Evolutionary conservation across 2,329 filamentous ascomycete genomes (phyloP), one percentile per base, ranked within the genome.

Genomic region (Cercospora sesami): DNA sequence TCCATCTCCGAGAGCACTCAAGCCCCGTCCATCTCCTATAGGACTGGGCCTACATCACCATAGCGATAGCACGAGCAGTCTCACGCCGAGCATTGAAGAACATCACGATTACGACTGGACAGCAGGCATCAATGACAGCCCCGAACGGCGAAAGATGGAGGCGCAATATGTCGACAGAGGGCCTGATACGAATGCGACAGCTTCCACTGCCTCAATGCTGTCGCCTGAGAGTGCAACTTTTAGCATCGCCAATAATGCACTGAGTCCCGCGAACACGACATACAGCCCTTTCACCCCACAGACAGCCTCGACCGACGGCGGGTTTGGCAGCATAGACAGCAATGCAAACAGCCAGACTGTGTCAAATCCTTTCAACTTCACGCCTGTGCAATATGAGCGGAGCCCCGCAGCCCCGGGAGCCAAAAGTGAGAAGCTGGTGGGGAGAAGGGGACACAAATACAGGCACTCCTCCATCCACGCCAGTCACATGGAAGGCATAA

Each of bases 401-500:
- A 69, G 61, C 31, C 67, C 60, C 26, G 68, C 65, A 21, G 86
- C 89, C 57, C 33, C 62, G 31, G 90, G 93, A 4, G 77, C 89
- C 90, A 80, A 71, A 79, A 74, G 73, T 45, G 79, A 96, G 90
- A 94, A 93, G 74, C 88, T 97, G 71, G 94, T 94, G 71, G 92
- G 97, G 80, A 89, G 95, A 72, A 90, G 94, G 69, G 95, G 95
- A 70, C 95, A 99, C 83, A 93, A 95, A 79, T 99, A 99, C 85
- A 97, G 97, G 78, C 94, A 98, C 82, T 96, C 92, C 79, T 96
- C 92, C 78, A 91, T 99, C 66, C 76, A 78, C 64, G 74, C 75
- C 23, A 96, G 92, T 21, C 94, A 98, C 78, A 94, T 97, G 80
- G 96, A 98, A 80, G 97, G 98, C 80, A 92, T 96, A 74, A 93